Base-by-base conservation (phyloP, 805 yeast species). In the Hanseniaspora meyeri region DNA sequence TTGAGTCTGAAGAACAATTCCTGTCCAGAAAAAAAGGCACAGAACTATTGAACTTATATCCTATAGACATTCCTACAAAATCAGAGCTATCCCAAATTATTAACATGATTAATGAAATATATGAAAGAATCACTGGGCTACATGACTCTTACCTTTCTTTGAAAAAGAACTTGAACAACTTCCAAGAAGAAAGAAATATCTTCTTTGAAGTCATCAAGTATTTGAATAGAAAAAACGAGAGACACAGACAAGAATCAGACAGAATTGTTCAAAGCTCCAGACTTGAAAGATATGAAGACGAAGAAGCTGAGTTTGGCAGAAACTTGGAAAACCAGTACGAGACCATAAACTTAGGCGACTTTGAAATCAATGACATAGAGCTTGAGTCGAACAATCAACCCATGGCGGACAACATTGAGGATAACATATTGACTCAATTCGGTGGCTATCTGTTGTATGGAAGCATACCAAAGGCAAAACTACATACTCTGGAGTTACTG, bases 401-500 rank as follows among this genome's bases (percentile, higher is more conserved):
- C 55, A 60, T 43, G 20, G 53, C n/a, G 14, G 58, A 36, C 32
- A 59, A 27, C 43, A 36, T 54, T 1, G 39, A 54, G 8, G 58
- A 55, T 4, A 55, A 55, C 14, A 46, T 49, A 7, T 20, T 55
- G 38, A 59, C 52, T 34, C 48, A 37, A 8, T 57, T 39, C 42
- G 59, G 53, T 31, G 55, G 58, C 46, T 66, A 61, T 31, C 65
- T 68, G 65, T 59, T 72, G 37, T 80, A 93, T 9, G 98, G 97
- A 53, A 90, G 91, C 14, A 82, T 93, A 48, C 77, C 81, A 46
- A 77, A 93, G 63, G 79, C 74, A 11, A 85, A 85, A 64, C 75
- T 88, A 31, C 79, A 77, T 16, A 74, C 83, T 1, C 73, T 93
- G 60, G 89, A 89, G 66, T 85, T 82, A 63, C 87, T 93, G 57